Base-by-base conservation (phyloP, 768 basidiomycete species). In the Rhodosporidiobolus odoratus region DNA sequence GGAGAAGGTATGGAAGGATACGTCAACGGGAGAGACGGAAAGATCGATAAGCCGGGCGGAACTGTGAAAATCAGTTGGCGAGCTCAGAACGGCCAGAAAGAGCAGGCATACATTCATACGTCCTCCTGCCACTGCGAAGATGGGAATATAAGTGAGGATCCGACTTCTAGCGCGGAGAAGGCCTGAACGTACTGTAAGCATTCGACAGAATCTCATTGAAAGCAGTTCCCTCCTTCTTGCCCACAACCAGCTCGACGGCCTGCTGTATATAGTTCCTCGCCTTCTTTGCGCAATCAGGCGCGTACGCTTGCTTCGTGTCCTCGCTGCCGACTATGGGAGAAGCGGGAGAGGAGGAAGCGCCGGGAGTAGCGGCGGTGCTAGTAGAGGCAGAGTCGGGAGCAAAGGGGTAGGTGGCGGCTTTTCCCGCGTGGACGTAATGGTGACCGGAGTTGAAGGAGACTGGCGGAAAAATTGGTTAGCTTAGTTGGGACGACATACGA, bases 201-300 rank as follows among this genome's bases (percentile, higher is more conserved):
- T 69, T 68, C 16, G 71, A 74, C 0, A 80, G 68, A 40, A 78
- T 70, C 65, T 80, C 79, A 71, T 80, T 80, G 69, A 79, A 80
- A 2, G 23, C 25, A 3, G 66, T 53, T 19, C 23, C 10, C 3
- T 38, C 27, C 8, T 10, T 0, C 15, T 21, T 7, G 32, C 57
- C 60, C 32, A 67, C 37, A 27, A 53, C 76, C 75, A 60, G 17
- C 10, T 57, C 25, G 30, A 77, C 69, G 30, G 60, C 34, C 21
- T 10, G 1, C 23, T 58, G 13, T 43, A 73, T 65, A 53, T 64
- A 53, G 17, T 66, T 47, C 41, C 72, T 58, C 0, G 68, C 68
- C 0, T 57, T 61, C 27, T 57, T 47, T 3, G 69, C 59, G 54
- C 69, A 71, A 1, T 35, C 27, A 2, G 69, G 64, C 1, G 69